Percentiles rank a stretch among this genome's conserved stretches.
phyloP scores from a whole-genome alignment of 179 eudicot genomes.

The Heliamphora pulchella region DNA sequence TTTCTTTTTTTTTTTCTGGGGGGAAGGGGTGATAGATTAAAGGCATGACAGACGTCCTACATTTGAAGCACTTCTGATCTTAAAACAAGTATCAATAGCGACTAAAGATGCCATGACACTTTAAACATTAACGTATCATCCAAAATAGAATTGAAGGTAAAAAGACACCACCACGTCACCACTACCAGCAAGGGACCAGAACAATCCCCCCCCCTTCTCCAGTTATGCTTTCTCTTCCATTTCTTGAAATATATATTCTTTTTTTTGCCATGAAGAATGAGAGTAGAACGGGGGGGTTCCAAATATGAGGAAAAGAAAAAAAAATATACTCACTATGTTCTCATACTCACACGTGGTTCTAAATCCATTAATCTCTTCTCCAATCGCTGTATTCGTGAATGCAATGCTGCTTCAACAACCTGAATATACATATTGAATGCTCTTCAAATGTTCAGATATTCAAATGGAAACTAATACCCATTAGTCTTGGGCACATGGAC shows the following conservation, averaged over 20 bases:
- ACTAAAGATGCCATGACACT: neutral
- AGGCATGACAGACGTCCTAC: neutral
- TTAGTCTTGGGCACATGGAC: neutral
- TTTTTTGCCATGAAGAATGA: no score
- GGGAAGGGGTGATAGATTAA: neutral
- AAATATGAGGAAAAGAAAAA: conserved; percentile 11
- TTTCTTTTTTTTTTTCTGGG: no score
- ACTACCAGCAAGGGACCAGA: neutral
- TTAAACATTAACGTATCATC: neutral
- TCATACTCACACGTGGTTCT: conserved; percentile 99
- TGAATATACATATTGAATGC: conserved; percentile 20
- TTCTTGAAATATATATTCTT: no score
- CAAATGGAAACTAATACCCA: no score
- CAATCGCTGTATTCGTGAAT: conserved; percentile 78
- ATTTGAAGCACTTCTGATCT: neutral
- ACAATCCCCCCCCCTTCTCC: no score
- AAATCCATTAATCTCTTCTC: conserved; percentile 78
- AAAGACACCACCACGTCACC: no score
- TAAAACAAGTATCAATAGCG: neutral
- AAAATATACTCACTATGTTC: conserved; percentile 46
- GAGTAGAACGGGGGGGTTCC: no score
- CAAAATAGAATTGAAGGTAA: neutral
- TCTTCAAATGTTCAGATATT: conserved; percentile 4
- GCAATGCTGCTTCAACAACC: conserved; percentile 98
- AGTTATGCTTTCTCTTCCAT: no score